These are phyloP conservation scores for Ophidiomyces ophidiicola DNA, from an alignment of 2,329 filamentous ascomycete species.

Conservation along the genomic window DNA sequence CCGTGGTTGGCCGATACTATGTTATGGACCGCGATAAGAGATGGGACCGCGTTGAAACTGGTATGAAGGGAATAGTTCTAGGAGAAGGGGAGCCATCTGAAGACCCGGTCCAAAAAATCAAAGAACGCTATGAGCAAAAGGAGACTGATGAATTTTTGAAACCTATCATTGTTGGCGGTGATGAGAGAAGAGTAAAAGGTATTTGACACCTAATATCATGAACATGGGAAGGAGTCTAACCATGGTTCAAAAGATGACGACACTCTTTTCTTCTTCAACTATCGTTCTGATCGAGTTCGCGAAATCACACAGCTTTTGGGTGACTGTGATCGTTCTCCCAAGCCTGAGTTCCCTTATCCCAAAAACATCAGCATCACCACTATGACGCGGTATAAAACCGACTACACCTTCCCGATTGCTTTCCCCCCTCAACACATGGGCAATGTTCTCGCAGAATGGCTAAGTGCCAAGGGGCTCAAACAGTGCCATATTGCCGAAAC, in stretches of 20 bases:
- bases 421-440: conserved; percentile 94
- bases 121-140: conserved; percentile 72
- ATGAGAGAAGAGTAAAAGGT: conserved; percentile 76
- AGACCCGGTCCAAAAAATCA: conserved; percentile 76
- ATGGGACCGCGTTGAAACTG: conserved; percentile 89
- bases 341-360: conserved; percentile 84
- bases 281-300: conserved; percentile 92
- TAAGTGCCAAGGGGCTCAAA: conserved; percentile 75
- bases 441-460: conserved; percentile 95
- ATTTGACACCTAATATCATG: conserved; percentile 19
- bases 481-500: conserved; percentile 97
- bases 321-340: conserved; percentile 79
- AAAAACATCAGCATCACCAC: conserved; percentile 78
- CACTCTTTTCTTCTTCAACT: conserved; percentile 99
- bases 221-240: neutral
- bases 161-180: conserved; percentile 86
- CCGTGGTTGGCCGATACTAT: conserved; percentile 90
- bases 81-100: conserved; percentile 78
- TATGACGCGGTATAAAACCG: conserved; percentile 97
- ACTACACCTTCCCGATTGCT: conserved; percentile 83
- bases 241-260: conserved; percentile 56
- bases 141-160: conserved; percentile 98
- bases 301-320: conserved; percentile 93
- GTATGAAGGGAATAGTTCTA: conserved; percentile 69
- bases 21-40: conserved; percentile 99